phyloP scores from a whole-genome alignment of 352 stramenopile genomes.

The Phytophthora hibernalis region DNA sequence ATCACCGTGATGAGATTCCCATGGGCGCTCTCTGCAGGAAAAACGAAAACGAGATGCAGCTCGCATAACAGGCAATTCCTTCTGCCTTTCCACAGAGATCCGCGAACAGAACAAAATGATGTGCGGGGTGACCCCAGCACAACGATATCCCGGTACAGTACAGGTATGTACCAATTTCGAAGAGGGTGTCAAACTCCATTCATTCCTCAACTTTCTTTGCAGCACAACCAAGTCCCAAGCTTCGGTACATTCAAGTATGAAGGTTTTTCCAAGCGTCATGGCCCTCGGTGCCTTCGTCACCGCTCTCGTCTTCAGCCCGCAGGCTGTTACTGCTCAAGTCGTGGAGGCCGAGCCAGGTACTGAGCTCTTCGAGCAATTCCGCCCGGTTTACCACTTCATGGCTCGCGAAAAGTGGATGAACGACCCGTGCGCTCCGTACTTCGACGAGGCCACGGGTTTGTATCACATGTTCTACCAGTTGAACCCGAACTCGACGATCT shows the following conservation, averaged over 20 bases:
- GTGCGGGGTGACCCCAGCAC: constrained; percentile 5
- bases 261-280: constrained; percentile 23
- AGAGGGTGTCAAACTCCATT: constrained; percentile 15
- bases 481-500: constrained; percentile 57
- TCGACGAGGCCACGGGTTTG: constrained; percentile 51
- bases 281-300: constrained; percentile 25
- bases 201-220: constrained; percentile 19
- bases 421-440: constrained; percentile 44
- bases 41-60: constrained; percentile 15
- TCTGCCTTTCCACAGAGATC: constrained; percentile 8
- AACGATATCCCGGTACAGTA: too few species aligned
- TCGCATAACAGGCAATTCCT: constrained; percentile 8
- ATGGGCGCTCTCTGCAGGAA: constrained; percentile 9
- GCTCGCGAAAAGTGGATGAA: constrained; percentile 70
- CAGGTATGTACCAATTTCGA: constrained; percentile 2
- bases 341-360: constrained; percentile 10
- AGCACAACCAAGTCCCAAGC: constrained; percentile 15
- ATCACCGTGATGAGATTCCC: constrained; percentile 3
- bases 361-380: constrained; percentile 58
- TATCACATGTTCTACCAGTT: constrained; percentile 83
- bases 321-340: constrained; percentile 22
- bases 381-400: constrained; percentile 70
- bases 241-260: neutral
- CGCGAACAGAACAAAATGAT: constrained; percentile 27
- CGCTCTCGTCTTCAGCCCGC: constrained; percentile 21